Base-by-base conservation (phyloP, 306 rosid species). In the Sesbania bispinosa region DNA sequence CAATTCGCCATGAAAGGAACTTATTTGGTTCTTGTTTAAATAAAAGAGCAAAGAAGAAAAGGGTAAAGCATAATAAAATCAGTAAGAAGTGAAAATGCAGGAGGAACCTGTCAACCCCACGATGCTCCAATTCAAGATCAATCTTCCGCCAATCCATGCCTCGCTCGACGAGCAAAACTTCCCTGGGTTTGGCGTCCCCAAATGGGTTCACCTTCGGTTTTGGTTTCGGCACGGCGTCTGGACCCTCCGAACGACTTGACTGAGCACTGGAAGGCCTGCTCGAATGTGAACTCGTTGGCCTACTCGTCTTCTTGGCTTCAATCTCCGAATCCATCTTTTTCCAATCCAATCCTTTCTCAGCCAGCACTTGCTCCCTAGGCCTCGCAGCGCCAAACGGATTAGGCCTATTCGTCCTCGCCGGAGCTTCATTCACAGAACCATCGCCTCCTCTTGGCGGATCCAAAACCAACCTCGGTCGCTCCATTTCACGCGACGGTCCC, bases 131-230 rank as follows among this genome's bases (percentile, higher is more conserved):
- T 27, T 95, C 93, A 4, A 80, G 90, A 76, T 95, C 99, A 66
- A 95, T 81, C 86, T 95, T 95, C 67, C 96, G 76, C 97, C 97
- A 95, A 81, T 95, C 99, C 77, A 78, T 78, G 50, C 99, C 97
- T 42, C 81, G 87, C 84, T 91, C 91, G 59, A 81, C 85, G 69
- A 95, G 88, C 86, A 88, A 84, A 76, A 89, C 90, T 75, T 95
- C 99, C 80, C 99, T 85, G 1, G 99, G 99, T 53, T 89, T 95
- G 46, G 99, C 99, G 60, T 95, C 93, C 48, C 99, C 99, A 67
- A 91, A 95, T 3, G 99, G 99, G 45, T 95, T 95, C 69, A 91
- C 89, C 81, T 86, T 95, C 0, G 92, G 88, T 75, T 80, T 86
- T 1, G 85, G 79, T 83, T 85, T 94, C 41, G 39, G 83, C 66